phyloP scores from a whole-genome alignment of 2,329 filamentous ascomycete genomes.

The Penicillium decumbens region DNA sequence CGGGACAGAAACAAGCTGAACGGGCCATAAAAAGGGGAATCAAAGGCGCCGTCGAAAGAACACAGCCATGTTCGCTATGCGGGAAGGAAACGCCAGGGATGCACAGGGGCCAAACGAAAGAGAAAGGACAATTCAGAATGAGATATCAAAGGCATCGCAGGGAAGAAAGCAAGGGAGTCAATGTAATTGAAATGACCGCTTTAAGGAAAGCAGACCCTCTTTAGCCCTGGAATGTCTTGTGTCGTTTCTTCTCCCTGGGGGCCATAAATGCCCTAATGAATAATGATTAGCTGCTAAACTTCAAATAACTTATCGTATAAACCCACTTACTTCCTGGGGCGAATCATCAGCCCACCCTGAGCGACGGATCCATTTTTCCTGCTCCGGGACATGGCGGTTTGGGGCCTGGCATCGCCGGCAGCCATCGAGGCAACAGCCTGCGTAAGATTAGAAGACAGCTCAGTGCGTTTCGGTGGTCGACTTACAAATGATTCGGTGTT shows the following conservation, averaged over 20 bases:
- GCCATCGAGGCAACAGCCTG: conserved; percentile 82
- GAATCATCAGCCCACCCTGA: conserved; percentile 40
- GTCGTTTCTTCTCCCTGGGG: not conserved
- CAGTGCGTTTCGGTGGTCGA: not conserved
- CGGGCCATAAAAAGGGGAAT: not conserved
- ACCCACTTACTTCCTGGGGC: conserved; percentile 29
- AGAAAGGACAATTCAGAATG: not conserved
- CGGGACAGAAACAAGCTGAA: not conserved
- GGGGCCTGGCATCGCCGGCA: conserved; percentile 67
- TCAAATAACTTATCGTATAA: not conserved
- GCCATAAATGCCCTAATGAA: not conserved
- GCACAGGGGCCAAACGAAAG: not conserved
- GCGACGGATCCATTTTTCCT: conserved; percentile 50
- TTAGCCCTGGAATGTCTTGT: not conserved
- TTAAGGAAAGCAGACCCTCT: not conserved
- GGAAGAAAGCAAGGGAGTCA: not conserved
- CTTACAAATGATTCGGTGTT: conserved; percentile 78
- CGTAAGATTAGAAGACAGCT: conserved; percentile 1
- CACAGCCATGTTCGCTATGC: conserved; percentile 2
- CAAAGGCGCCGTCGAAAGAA: not conserved
- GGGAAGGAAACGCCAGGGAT: not conserved
- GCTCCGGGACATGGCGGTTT: conserved; percentile 81
- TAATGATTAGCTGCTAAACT: not conserved
- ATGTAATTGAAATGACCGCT: not conserved
- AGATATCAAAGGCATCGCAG: not conserved